Base-by-base conservation (phyloP, 192 early-diverging fungal genomes). In the Entomortierella chlamydospora region DNA sequence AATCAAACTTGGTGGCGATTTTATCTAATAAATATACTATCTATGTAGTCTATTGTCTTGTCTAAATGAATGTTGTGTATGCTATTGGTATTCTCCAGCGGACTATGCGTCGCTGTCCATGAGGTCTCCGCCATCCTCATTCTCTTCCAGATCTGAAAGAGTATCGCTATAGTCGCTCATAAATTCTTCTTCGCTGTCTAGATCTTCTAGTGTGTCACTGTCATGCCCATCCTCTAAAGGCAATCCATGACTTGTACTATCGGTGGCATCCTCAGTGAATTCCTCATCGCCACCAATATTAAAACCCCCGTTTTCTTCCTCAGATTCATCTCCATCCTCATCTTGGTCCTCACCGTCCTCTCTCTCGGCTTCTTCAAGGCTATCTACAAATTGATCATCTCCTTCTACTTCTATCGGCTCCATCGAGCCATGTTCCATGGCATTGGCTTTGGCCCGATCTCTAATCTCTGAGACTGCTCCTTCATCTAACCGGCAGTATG, bases 301-400 rank as follows among this genome's bases (percentile, higher is more conserved):
- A 39, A n/a, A 30, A 25, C 34, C 47, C 25, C 59, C 47, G 13
- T 56, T 64, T 2, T 45, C 49, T 18, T 39, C 28, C 12, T 50
- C 72, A 4, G 17, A 5, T 20, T 47, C 60, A 12, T 68, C 53
- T 0, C 57, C 66, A 0, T 56, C 59, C 2, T 56, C 59, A 18
- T 31, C 65, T 26, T 63, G 56, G 20, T 63, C 56, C 29, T 63
- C 72, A 5, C 39, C 63, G 9, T 60, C 62, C 30, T 70, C 68
- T 6, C 53, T 30, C 2, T 70, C 68, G 0, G 30, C 72, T 0
- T 65, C 76, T 8, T 79, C 76, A 61, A 79, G 59, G 15, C 62
- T 70, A 18, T 79, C 68, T 2, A 68, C 59, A 56, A 79, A 79
- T 51, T 79, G 76, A 3, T 79, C 76, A 31, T 79, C 76, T 22